Conservation (phyloP, 1,284 basidiomycete genomes). For the Trichosporon coremiiforme region DNA sequence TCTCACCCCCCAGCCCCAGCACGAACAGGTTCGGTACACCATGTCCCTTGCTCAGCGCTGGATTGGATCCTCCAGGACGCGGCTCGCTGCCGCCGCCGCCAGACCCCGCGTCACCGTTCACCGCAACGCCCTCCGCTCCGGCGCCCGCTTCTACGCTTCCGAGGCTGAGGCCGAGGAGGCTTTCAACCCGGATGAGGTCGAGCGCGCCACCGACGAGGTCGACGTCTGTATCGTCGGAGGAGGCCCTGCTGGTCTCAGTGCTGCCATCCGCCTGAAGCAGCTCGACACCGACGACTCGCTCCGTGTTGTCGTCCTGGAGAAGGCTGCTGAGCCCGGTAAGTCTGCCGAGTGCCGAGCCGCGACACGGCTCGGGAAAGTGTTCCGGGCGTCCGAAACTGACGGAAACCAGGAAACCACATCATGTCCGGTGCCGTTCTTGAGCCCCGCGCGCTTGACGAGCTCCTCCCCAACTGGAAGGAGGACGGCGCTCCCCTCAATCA, state of each 20-base stretch:
- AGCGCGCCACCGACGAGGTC: constrained; percentile 81
- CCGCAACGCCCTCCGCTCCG: constrained; percentile 14
- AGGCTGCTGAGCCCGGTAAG: constrained; percentile 87
- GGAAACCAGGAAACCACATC: constrained; percentile 82
- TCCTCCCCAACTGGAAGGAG: constrained; percentile 83
- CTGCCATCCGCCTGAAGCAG: constrained; percentile 96
- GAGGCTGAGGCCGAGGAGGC: constrained; percentile 38
- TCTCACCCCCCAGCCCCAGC: constrained; percentile 2
- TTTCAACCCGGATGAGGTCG: constrained; percentile 59
- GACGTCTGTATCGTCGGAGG: constrained; percentile 97
- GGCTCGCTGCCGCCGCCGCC: constrained; percentile 25
- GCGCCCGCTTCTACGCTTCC: constrained; percentile 37
- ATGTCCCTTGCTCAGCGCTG: constrained; percentile 33
- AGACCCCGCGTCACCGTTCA: constrained; percentile 24
- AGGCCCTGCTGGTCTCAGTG: constrained; percentile 90
- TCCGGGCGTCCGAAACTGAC: not conserved
- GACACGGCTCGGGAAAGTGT: not conserved
- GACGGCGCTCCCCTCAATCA: constrained; percentile 68
- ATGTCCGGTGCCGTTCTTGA: constrained; percentile 96
- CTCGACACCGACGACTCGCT: constrained; percentile 80
- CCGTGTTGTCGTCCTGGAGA: constrained; percentile 92
- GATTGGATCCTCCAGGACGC: constrained; percentile 32
- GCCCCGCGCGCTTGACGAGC: constrained; percentile 85
- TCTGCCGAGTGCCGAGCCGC: constrained; percentile 34
- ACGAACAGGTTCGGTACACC: constrained; percentile 11